Evolutionary conservation across 2,329 filamentous ascomycete genomes (phyloP), one percentile per base, ranked within the genome.

Genomic region (Fusarium sacchari): DNA sequence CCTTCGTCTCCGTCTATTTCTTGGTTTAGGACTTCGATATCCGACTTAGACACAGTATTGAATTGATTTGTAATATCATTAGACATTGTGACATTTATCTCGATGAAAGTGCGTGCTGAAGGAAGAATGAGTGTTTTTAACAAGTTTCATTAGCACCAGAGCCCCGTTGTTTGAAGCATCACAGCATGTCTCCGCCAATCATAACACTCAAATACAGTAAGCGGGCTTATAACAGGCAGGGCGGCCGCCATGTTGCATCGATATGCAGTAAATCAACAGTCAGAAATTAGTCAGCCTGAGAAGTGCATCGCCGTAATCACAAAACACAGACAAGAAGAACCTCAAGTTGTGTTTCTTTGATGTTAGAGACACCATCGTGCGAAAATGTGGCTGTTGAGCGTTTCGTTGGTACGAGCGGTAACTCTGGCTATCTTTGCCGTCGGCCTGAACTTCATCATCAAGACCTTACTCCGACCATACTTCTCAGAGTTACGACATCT

Each of bases 341-440:
- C 17, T 28, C 11, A n/a, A 17, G 8, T 9, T 37, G 5, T 28
- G 1, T 17, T 9, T 34, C 4, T 47, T n/a, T 7, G 10, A n/a
- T 4, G 1, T 7, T 13, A 3, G 22, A 14, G 4, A 4, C 3
- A 42, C 5, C 9, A 1, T 2, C 1, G 5, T 5, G 5, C 3
- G 3, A 58, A 7, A 7, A 58, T 58, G 39, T 17, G 40, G 30
- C n/a, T 8, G 6, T 28, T 17, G 24, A 15, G 4, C 3, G 0
- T 24, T 3, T 26, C 28, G 6, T 10, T 44, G 5, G 10, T 28
- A 14, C 34, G 20, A 28, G 28, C 5, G 0, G 12, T 6, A 17
- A 8, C 22, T 15, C 3, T 67, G 1, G 28, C 6, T 6, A 17
- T 59, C 1, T 2, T 50, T 8, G 11, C 28, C 0, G 4, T 67